Conservation (phyloP, 1,139 yeast species). For the Meyerozyma elateridarum region DNA sequence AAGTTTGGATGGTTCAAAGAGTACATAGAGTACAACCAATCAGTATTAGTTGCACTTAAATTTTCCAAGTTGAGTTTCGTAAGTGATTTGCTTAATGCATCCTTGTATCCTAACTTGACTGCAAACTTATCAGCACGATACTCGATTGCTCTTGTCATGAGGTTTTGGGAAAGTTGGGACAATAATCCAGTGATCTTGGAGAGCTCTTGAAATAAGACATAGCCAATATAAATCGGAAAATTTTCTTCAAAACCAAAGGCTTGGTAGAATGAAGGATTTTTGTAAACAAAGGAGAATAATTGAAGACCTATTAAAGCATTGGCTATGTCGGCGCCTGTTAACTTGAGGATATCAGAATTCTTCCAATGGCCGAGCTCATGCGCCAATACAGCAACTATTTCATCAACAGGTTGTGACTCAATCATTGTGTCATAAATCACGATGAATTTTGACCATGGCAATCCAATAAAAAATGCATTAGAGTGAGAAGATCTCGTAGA, state of each 20-base stretch:
- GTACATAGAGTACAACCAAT: conserved; percentile 11
- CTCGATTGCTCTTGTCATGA: conserved; percentile 7
- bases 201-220: conserved; percentile 7
- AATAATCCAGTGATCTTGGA: neutral
- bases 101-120: conserved; percentile 6
- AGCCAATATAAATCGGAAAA: neutral
- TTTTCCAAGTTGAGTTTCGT: conserved; percentile 7
- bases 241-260: conserved; percentile 5
- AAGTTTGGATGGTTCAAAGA: conserved; percentile 8
- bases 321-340: neutral
- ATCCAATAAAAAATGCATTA: conserved; percentile 4
- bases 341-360: neutral
- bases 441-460: conserved; percentile 1
- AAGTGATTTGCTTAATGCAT: conserved; percentile 6
- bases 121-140: conserved; percentile 10
- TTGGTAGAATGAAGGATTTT: neutral
- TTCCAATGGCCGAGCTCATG: conserved; percentile 6
- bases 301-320: neutral
- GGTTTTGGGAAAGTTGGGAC: conserved; percentile 4
- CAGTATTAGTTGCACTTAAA: conserved; percentile 7
- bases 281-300: conserved; percentile 1
- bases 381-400: conserved; percentile 5
- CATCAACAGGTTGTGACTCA: conserved; percentile 3
- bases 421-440: conserved; percentile 4
- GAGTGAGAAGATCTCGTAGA: conserved; percentile 3